Evolutionary conservation across 805 yeast species (phyloP).

Genomic region (Saccharomycopsis babjevae): DNA sequence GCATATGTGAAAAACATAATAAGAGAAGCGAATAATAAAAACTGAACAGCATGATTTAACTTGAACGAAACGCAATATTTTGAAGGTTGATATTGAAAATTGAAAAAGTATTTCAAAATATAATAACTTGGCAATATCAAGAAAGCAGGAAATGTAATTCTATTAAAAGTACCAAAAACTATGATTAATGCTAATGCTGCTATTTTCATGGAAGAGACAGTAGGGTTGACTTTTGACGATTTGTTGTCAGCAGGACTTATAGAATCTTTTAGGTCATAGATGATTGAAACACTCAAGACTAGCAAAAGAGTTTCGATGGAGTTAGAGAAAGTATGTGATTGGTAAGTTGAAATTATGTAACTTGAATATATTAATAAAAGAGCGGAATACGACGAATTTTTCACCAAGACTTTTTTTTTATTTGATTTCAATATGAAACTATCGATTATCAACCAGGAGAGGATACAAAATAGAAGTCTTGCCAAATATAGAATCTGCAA

Average conservation of each 20-base stretch:
- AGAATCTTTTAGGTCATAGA: slow-evolving; percentile 43
- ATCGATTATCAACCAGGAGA: slow-evolving; percentile 27
- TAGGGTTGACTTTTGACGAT: slow-evolving; percentile 23
- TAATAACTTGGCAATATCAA: slow-evolving; percentile 50
- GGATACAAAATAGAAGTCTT: slow-evolving; percentile 19
- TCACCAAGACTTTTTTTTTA: not conserved
- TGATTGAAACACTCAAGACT: slow-evolving; percentile 49
- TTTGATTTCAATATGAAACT: slow-evolving; percentile 8
- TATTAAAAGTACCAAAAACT: slow-evolving; percentile 67
- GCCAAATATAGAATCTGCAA: slow-evolving; percentile 8
- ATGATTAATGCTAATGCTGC: slow-evolving; percentile 38
- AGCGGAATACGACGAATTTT: not conserved
- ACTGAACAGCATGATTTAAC: slow-evolving; percentile 7
- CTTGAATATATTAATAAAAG: slow-evolving; percentile 41
- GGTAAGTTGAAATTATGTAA: slow-evolving; percentile 69
- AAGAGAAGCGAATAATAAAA: not conserved
- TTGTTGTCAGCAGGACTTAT: not conserved
- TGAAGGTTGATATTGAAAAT: slow-evolving; percentile 19
- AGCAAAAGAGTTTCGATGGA: slow-evolving; percentile 52
- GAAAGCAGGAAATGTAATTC: slow-evolving; percentile 77
- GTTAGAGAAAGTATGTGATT: slow-evolving; percentile 85
- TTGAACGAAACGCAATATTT: not conserved
- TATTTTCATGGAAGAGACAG: slow-evolving; percentile 23
- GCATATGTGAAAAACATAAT: not conserved
- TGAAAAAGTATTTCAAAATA: slow-evolving; percentile 34